Conservation (phyloP, 805 yeast genomes). For the Wickerhamiella parazyma region DNA sequence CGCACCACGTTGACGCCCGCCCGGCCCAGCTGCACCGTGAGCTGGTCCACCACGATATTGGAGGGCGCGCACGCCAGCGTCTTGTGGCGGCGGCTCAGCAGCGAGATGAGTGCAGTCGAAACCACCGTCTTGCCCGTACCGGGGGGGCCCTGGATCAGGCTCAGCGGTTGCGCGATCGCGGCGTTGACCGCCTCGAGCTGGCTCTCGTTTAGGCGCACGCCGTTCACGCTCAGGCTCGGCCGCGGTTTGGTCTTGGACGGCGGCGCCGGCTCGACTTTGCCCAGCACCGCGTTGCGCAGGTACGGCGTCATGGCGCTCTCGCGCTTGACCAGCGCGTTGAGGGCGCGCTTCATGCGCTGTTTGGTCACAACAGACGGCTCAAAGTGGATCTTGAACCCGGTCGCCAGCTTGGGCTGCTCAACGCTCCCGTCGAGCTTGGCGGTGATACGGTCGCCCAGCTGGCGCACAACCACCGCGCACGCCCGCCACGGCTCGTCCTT, state of each 20-base stretch:
- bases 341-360: slow-evolving; percentile 70
- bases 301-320: slow-evolving; percentile 58
- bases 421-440: slow-evolving; percentile 20
- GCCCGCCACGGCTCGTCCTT: slow-evolving; percentile 4
- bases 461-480: not conserved
- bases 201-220: slow-evolving; percentile 59
- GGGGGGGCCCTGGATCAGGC: slow-evolving; percentile 90
- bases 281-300: slow-evolving; percentile 64
- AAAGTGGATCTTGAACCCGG: slow-evolving; percentile 70
- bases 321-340: slow-evolving; percentile 56
- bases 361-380: slow-evolving; percentile 82
- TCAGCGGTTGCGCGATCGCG: slow-evolving; percentile 57
- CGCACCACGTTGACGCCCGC: slow-evolving; percentile 70
- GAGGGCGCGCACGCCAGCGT: slow-evolving; percentile 91
- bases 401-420: slow-evolving; percentile 42
- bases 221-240: slow-evolving; percentile 44
- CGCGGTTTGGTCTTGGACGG: slow-evolving; percentile 49
- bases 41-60: slow-evolving; percentile 87
- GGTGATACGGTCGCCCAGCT: slow-evolving; percentile 3
- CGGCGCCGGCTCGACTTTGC: slow-evolving; percentile 57
- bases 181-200: slow-evolving; percentile 64
- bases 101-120: slow-evolving; percentile 76
- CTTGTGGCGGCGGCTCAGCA: slow-evolving; percentile 46
- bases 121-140: slow-evolving; percentile 95
- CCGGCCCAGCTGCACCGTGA: slow-evolving; percentile 56